These are phyloP conservation scores for Pichia cabralensis DNA, from an alignment of 805 yeast species.

Conservation along the genomic window DNA sequence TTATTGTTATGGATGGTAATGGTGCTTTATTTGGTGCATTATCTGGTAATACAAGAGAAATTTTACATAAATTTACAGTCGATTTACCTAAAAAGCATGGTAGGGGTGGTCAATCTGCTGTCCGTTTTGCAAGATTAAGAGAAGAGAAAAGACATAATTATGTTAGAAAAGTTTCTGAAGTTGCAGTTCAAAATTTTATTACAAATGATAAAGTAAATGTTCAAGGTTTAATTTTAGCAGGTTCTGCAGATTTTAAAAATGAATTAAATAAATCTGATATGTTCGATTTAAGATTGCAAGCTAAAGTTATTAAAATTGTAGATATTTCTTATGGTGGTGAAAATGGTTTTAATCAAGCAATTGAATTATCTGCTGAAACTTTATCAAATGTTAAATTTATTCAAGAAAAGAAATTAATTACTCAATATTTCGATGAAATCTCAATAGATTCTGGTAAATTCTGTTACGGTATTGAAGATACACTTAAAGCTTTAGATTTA, in stretches of 20 bases:
- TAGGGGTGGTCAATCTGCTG: slow-evolving; percentile 99
- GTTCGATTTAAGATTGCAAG: slow-evolving; percentile 82
- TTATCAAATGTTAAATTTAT: slow-evolving; percentile 94
- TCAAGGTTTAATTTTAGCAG: slow-evolving; percentile 91
- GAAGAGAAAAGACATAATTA: slow-evolving; percentile 99
- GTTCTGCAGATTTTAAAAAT: slow-evolving; percentile 97
- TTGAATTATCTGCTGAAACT: slow-evolving; percentile 94
- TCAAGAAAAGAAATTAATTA: slow-evolving; percentile 94
- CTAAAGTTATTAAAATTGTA: slow-evolving; percentile 82
- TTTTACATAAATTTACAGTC: slow-evolving; percentile 90
- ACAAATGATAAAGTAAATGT: slow-evolving; percentile 91
- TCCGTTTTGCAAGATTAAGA: slow-evolving; percentile 98
- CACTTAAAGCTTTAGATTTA: slow-evolving; percentile 88
- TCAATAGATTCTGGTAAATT: slow-evolving; percentile 95
- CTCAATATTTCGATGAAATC: slow-evolving; percentile 90
- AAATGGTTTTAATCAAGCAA: slow-evolving; percentile 98
- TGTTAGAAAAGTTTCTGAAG: slow-evolving; percentile 96
- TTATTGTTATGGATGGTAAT: slow-evolving; percentile 99
- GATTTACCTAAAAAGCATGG: slow-evolving; percentile 99
- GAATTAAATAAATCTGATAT: slow-evolving; percentile 88
- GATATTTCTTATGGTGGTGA: slow-evolving; percentile 99
- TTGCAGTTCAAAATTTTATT: slow-evolving; percentile 93
- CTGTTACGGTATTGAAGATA: slow-evolving; percentile 96
- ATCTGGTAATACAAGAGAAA: slow-evolving; percentile 94
- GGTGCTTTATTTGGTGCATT: slow-evolving; percentile 94